Evolutionary conservation across 2,329 filamentous ascomycete genomes (phyloP).

Genomic region (Trichoderma aggressivum): DNA sequence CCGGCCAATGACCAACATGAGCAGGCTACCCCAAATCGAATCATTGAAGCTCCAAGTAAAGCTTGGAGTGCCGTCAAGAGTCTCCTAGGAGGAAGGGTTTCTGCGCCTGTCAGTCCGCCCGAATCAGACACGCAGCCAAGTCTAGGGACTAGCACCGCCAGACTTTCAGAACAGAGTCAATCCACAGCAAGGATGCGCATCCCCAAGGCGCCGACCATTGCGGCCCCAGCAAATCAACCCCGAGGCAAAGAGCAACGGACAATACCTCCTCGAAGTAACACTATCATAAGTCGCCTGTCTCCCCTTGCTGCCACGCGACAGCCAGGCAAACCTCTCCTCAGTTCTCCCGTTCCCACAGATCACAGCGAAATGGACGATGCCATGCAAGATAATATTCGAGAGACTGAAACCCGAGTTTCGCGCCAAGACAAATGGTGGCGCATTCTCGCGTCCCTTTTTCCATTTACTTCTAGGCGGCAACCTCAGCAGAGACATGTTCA

Average conservation of each 20-base stretch:
- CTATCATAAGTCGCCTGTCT: background rate
- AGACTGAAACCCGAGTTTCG: slow-evolving; percentile 16
- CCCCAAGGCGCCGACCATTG: background rate
- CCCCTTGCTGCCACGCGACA: background rate
- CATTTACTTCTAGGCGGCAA: background rate
- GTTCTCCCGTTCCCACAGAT: slow-evolving; percentile 11
- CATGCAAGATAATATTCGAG: slow-evolving; percentile 25
- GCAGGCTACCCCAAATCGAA: background rate
- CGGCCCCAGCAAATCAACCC: background rate
- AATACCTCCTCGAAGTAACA: background rate
- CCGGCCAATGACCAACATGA: background rate
- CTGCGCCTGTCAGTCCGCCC: slow-evolving; percentile 11
- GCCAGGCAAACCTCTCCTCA: background rate
- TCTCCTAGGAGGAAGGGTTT: background rate
- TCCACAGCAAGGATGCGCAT: background rate
- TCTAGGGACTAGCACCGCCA: background rate
- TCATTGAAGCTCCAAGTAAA: background rate
- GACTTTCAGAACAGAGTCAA: background rate
- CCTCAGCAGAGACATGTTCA: background rate
- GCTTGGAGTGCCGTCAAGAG: slow-evolving; percentile 10
- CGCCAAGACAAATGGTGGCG: slow-evolving; percentile 19
- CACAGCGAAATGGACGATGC: slow-evolving; percentile 26
- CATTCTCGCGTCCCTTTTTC: slow-evolving; percentile 23
- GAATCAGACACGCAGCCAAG: slow-evolving; percentile 15
- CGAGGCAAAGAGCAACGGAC: background rate